Percentiles rank a stretch among this genome's conserved stretches.
Evolutionary conservation across 331 rosid genomes (phyloP).

Genomic region (Acacia pycnantha): DNA sequence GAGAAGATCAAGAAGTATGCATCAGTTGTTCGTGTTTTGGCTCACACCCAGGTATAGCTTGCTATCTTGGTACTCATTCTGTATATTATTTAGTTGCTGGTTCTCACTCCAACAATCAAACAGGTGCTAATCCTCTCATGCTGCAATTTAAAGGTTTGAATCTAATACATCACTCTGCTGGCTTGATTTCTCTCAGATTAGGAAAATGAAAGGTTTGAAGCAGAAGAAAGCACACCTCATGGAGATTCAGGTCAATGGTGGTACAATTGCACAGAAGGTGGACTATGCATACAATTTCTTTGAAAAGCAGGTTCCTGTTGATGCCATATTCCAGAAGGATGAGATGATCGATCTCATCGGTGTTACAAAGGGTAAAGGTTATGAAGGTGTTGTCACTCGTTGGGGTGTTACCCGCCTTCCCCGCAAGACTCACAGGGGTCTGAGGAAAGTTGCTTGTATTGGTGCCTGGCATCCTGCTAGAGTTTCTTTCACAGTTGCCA

Average conservation of each 20-base stretch:
- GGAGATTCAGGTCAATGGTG: slow-evolving; percentile 88
- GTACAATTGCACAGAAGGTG: slow-evolving; percentile 68
- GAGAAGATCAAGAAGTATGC: slow-evolving; percentile 68
- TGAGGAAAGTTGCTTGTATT: slow-evolving; percentile 87
- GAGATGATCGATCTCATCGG: slow-evolving; percentile 80
- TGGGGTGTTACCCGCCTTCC: slow-evolving; percentile 87
- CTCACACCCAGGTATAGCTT: slow-evolving; percentile 75
- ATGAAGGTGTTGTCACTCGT: slow-evolving; percentile 78
- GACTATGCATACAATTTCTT: slow-evolving; percentile 65
- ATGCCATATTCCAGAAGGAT: slow-evolving; percentile 82
- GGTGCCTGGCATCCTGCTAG: slow-evolving; percentile 96
- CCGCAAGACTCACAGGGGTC: slow-evolving; percentile 78
- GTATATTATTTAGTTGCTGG: neutral
- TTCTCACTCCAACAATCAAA: neutral
- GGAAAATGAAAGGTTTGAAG: slow-evolving; percentile 76
- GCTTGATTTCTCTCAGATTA: slow-evolving; percentile 37
- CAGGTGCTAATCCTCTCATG: neutral
- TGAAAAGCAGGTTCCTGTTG: slow-evolving; percentile 74
- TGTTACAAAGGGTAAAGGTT: slow-evolving; percentile 79
- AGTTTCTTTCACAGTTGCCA: slow-evolving; percentile 81
- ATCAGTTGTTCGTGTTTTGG: slow-evolving; percentile 74
- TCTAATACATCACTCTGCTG: neutral
- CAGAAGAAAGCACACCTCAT: slow-evolving; percentile 86
- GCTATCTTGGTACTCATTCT: no score
- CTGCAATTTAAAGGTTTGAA: neutral